These are phyloP conservation scores for Fraxinus americana DNA, from an alignment of 257 asterid species.

Conservation along the genomic window DNA sequence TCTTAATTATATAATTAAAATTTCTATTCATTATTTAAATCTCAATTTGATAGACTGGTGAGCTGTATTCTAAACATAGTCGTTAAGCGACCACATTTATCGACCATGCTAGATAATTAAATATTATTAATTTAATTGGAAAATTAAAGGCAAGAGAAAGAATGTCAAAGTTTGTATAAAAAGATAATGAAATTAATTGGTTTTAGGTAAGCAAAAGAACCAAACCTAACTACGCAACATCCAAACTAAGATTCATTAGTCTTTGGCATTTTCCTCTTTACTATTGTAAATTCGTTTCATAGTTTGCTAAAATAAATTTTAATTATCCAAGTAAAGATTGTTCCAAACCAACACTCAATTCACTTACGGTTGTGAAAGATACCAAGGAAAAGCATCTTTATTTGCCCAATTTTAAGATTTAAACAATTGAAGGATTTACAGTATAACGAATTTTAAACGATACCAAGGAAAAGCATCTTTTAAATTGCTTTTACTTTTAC, in stretches of 20 bases:
- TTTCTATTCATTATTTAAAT: neutral
- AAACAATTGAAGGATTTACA: neutral
- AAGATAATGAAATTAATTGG: constrained; percentile 19
- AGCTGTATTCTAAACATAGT: constrained; percentile 35
- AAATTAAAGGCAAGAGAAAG: neutral
- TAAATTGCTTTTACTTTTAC: too few relatives aligned
- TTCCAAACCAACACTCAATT: constrained; percentile 20
- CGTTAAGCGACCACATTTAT: constrained; percentile 24
- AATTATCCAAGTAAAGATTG: constrained; percentile 10
- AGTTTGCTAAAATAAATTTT: neutral
- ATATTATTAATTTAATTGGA: constrained; percentile 9
- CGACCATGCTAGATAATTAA: neutral
- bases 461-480: too few relatives aligned
- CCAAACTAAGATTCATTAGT: constrained; percentile 23
- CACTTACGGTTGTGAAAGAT: neutral
- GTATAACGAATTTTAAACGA: neutral
- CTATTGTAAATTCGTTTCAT: neutral
- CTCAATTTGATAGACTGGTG: constrained; percentile 30
- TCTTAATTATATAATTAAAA: constrained; percentile 18
- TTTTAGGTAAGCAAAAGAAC: constrained; percentile 45
- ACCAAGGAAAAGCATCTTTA: neutral
- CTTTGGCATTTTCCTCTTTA: neutral
- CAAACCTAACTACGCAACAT: constrained; percentile 49
- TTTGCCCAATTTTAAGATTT: neutral
- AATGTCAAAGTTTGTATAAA: constrained; percentile 41